Evolutionary conservation across 2,329 filamentous ascomycete genomes (phyloP), one percentile per base, ranked within the genome.

Genomic region (Lachnellula occidentalis): DNA sequence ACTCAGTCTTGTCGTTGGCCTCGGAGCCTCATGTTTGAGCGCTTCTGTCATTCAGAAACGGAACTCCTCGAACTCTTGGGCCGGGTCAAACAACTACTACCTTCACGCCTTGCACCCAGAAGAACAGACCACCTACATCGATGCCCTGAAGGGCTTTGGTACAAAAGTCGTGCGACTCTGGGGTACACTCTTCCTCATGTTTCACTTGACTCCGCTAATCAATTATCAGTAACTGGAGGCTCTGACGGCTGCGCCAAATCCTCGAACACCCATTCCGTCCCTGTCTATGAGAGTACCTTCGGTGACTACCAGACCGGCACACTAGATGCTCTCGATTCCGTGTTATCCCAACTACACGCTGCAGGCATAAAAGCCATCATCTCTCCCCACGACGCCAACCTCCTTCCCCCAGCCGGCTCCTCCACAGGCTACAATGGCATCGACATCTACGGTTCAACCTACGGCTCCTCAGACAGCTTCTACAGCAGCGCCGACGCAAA

Each of bases 341-440:
- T 55, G 9, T 47, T 55, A 9, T 22, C 34, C 6, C 41, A 51
- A 17, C 31, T 55, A 5, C 22, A 47, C 17, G n/a, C 41, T 15
- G 43, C 34, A 4, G 53, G 48, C 21, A 55, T 55, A 2, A 55
- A 55, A 43, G 53, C 48, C 17, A 55, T 55, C 42, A 51, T 55
- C 43, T 51, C 53, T 5, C 53, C 53, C 24, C 53, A 55, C 34
- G 53, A 55, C 37, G 53, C 42, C 7, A 55, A 55, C 17, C 34
- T 43, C 2, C 41, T 55, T 24, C 52, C 47, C 12, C 42, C 41
- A n/a, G 22, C 39, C 2, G 42, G 47, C 11, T 14, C 15, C 3
- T 11, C 15, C n/a, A 42, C 21, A 4, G 53, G 48, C 5, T 46
- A 45, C 39, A 55, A 55, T 27, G 53, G 53, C 8, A 42, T 47